Evolutionary conservation across 371 early-diverging fungal species (phyloP), one percentile per base, ranked within the genome.

Genomic region (Circinella umbellata): DNA sequence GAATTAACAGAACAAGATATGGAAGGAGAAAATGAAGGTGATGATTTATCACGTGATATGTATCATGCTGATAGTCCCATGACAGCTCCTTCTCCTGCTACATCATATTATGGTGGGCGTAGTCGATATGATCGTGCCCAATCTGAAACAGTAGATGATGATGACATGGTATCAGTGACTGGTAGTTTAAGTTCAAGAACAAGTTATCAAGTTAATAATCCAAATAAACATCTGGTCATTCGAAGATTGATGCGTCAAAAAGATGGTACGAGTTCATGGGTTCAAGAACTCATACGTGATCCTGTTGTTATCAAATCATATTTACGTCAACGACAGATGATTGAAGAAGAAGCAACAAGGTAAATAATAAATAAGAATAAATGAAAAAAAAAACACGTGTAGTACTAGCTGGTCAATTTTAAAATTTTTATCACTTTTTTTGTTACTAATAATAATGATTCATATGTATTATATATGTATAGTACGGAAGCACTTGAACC

Each of bases 241-340:
- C 82, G 81, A 48, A 83, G 93, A 46, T 70, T 87, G 60, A 88
- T 89, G n/a, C 75, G 75, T 8, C 83, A 78, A 48, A 76, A 80
- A 27, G 88, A 88, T n/a, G 96, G 95, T 0, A 90, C 92, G 68
- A 76, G 86, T 15, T 81, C 78, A 34, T 94, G 94, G 93, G 88
- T 89, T 63, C 78, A 89, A 34, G 96, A 97, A 72, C 83, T 91
- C 4, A 83, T 98, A 20, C 90, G 87, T 7, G 95, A 97, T 68
- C 85, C 89, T 18, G 88, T 91, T 3, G 96, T 98, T 0, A 93
- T 96, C 63, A 94, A 95, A 67, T 93, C 94, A 17, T 98, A 98
- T 64, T 74, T 95, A 70, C 86, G 94, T 15, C 94, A 95, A 53
- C 86, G 95, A 7, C 88, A 89, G 63, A 80, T 92, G 70, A 95